These are phyloP conservation scores for Polytolypa hystricis DNA, from an alignment of 2,329 filamentous ascomycete species.

Conservation along the genomic window DNA sequence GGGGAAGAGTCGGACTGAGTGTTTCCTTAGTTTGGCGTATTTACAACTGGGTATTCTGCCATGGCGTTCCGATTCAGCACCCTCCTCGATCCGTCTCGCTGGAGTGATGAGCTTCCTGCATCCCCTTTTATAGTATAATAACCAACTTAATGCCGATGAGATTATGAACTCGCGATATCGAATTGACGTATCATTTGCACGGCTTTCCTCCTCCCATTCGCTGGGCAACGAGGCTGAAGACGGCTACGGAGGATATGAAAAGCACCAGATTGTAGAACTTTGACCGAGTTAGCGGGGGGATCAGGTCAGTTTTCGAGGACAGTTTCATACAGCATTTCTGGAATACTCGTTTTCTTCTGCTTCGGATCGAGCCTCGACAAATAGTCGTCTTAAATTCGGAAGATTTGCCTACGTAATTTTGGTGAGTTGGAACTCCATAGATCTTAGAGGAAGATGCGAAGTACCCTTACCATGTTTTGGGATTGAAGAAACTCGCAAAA, in stretches of 20 bases:
- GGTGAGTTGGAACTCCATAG: too few relatives aligned
- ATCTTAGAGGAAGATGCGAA: too few relatives aligned
- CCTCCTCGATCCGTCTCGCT: too few relatives aligned
- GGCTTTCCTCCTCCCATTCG: conserved; percentile 50
- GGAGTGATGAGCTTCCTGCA: too few relatives aligned
- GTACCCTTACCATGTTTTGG: too few relatives aligned
- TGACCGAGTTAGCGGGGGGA: background rate
- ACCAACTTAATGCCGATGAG: too few relatives aligned
- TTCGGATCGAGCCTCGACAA: conserved; percentile 87
- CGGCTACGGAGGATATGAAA: conserved; percentile 90
- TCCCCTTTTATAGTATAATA: too few relatives aligned
- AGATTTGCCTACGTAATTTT: conserved; percentile 46
- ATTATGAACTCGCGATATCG: too few relatives aligned
- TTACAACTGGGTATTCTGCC: too few relatives aligned
- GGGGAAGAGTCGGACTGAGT: too few relatives aligned
- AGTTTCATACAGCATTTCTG: conserved; percentile 63
- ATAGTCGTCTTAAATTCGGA: conserved; percentile 88
- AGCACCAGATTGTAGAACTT: conserved; percentile 97
- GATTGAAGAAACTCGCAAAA: too few relatives aligned
- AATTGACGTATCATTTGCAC: conserved; percentile 19
- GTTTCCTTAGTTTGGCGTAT: too few relatives aligned
- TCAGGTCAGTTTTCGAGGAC: conserved; percentile 9
- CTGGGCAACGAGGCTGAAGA: conserved; percentile 89
- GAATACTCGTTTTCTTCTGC: conserved; percentile 92
- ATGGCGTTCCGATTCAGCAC: background rate